phyloP scores from a whole-genome alignment of 2,329 filamentous ascomycete species.

The Rhytidhysteron rufulum region DNA sequence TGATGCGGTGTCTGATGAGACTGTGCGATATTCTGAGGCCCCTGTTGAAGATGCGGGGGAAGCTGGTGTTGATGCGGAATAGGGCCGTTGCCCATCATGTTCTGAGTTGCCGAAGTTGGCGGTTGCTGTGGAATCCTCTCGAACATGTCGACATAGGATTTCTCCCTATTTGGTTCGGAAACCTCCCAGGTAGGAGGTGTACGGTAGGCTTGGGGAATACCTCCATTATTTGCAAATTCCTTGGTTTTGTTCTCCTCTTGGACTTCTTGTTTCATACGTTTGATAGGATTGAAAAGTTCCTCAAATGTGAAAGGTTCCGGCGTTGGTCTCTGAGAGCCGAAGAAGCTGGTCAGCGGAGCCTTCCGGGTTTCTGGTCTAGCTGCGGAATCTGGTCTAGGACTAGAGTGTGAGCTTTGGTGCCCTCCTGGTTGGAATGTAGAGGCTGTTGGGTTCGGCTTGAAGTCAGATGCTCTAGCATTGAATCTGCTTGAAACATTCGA shows the following conservation, averaged over 20 bases:
- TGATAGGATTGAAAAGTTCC: slow-evolving; percentile 59
- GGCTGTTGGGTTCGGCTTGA: slow-evolving; percentile 79
- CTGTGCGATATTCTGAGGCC: slow-evolving; percentile 62
- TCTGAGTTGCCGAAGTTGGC: slow-evolving; percentile 62
- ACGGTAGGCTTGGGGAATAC: slow-evolving; percentile 79
- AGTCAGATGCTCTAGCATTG: slow-evolving; percentile 67
- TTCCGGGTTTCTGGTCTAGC: slow-evolving; percentile 19
- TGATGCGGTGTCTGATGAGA: slow-evolving; percentile 74
- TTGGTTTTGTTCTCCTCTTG: slow-evolving; percentile 47
- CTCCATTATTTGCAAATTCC: slow-evolving; percentile 72
- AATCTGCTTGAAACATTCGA: slow-evolving; percentile 53
- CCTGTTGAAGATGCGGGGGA: slow-evolving; percentile 76
- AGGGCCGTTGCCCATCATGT: slow-evolving; percentile 59
- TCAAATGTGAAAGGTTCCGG: slow-evolving; percentile 50
- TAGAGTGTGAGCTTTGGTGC: slow-evolving; percentile 62
- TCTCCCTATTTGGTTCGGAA: slow-evolving; percentile 66
- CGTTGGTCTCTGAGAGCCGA: slow-evolving; percentile 66
- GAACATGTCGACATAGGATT: slow-evolving; percentile 77
- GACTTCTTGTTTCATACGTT: slow-evolving; percentile 66
- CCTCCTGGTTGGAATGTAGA: slow-evolving; percentile 72
- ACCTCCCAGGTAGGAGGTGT: slow-evolving; percentile 83
- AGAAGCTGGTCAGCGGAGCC: slow-evolving; percentile 48
- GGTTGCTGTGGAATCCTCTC: slow-evolving; percentile 59
- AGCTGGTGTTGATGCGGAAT: slow-evolving; percentile 80
- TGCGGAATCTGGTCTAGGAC: slow-evolving; percentile 57